Evolutionary conservation across 805 yeast genomes (phyloP).

Genomic region (Scheffersomyces amazonensis): DNA sequence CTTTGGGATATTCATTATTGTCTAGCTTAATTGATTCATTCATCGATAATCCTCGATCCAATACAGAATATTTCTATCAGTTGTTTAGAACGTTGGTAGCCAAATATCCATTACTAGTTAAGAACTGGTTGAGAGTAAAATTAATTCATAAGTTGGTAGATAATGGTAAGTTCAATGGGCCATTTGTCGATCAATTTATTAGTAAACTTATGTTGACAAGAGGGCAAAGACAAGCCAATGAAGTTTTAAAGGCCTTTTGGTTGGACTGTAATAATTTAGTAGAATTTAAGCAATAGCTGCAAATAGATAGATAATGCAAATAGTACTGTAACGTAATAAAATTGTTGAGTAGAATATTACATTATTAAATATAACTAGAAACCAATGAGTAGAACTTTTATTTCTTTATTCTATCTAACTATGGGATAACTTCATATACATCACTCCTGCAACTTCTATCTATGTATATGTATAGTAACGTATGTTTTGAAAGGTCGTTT

Average conservation of each 20-base stretch:
- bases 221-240: constrained; percentile 62
- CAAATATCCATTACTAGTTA: constrained; percentile 47
- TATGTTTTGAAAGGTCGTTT: too few species aligned
- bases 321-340: constrained; percentile 5
- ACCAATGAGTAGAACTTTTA: too few species aligned
- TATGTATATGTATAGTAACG: too few species aligned
- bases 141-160: neutral
- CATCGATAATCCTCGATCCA: constrained; percentile 52
- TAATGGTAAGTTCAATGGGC: neutral
- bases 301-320: neutral
- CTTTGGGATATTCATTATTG: constrained; percentile 23
- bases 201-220: constrained; percentile 60
- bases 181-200: constrained; percentile 30
- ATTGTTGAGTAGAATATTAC: neutral
- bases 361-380: too few species aligned
- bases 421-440: too few species aligned
- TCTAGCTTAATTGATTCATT: constrained; percentile 30
- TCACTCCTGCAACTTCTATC: too few species aligned
- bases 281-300: constrained; percentile 25
- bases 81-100: constrained; percentile 45
- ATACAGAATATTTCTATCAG: constrained; percentile 55
- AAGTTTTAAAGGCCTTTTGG: constrained; percentile 64
- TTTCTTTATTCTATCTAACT: too few species aligned
- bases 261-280: constrained; percentile 54
- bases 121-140: constrained; percentile 38